phyloP scores from a whole-genome alignment of 2,329 filamentous ascomycete species.

The Cytospora chrysosperma region DNA sequence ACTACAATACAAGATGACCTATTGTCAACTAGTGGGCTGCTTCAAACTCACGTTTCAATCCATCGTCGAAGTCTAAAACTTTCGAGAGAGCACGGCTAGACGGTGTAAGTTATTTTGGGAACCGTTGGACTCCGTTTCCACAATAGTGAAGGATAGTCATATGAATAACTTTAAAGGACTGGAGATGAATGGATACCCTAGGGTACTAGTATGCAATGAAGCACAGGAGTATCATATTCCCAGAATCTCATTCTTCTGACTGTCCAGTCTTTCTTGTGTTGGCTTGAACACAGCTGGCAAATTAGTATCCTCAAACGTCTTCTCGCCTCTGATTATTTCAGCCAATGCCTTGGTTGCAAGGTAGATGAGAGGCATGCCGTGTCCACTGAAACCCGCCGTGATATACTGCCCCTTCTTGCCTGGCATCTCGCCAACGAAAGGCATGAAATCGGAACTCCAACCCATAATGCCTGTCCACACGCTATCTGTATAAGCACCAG shows the following conservation, averaged over 20 bases:
- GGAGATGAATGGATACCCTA: no score
- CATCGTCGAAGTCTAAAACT: no score
- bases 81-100: no score
- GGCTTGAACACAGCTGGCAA: conserved; percentile 14
- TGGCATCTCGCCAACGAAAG: conserved; percentile 8
- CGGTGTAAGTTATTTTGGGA: no score
- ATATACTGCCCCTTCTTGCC: conserved; percentile 19
- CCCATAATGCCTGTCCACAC: conserved; percentile 36
- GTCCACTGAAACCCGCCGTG: conserved; percentile 41
- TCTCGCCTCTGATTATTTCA: conserved; percentile 6
- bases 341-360: conserved; percentile 2
- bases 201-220: neutral
- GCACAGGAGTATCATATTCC: neutral
- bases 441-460: conserved; percentile 12
- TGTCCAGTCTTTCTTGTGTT: conserved; percentile 2
- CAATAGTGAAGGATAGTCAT: no score
- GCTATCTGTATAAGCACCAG: conserved; percentile 33
- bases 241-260: conserved; percentile 6
- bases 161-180: no score
- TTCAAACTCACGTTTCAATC: no score
- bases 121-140: no score
- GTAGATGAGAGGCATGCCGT: conserved; percentile 15
- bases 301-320: conserved; percentile 12
- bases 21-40: no score
- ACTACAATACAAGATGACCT: no score